These are phyloP conservation scores for Penicillium sp. DNA, from an alignment of 2,329 filamentous ascomycete species.

Conservation along the genomic window DNA sequence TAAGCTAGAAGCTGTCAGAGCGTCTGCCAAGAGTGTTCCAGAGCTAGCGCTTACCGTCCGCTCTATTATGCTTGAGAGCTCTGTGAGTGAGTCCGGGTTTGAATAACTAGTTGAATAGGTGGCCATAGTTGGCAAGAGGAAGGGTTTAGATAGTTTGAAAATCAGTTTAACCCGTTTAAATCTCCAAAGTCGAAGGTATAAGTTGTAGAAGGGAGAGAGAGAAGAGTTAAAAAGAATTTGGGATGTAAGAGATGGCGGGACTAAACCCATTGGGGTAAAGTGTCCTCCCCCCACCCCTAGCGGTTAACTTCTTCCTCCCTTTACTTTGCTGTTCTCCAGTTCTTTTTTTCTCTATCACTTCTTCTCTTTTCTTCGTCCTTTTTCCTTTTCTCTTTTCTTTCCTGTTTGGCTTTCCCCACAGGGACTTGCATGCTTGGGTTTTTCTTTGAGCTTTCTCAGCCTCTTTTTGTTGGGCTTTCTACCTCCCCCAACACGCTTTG, in stretches of 20 bases:
- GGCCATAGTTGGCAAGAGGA: not conserved
- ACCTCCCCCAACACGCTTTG: constrained; percentile 5
- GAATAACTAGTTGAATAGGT: constrained; percentile 4
- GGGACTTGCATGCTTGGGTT: constrained; percentile 12
- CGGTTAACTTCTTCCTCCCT: constrained; percentile 25
- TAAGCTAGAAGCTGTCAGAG: constrained; percentile 34
- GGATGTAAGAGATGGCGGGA: constrained; percentile 1
- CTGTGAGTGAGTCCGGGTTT: constrained; percentile 9
- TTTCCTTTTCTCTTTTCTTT: constrained; percentile 25
- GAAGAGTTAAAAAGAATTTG: not conserved
- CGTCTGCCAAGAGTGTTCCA: constrained; percentile 1
- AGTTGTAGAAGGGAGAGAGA: not conserved
- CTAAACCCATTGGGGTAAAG: constrained; percentile 24
- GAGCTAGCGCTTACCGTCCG: constrained; percentile 7
- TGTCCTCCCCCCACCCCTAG: constrained; percentile 21
- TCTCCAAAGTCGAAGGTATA: not conserved
- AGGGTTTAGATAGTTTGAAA: too few relatives aligned
- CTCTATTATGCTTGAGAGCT: constrained; percentile 12
- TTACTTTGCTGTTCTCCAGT: constrained; percentile 18
- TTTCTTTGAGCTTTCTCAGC: constrained; percentile 11
- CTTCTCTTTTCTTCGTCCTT: constrained; percentile 11
- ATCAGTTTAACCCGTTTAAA: too few relatives aligned
- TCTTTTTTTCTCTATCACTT: constrained; percentile 16
- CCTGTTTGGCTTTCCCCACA: constrained; percentile 25
- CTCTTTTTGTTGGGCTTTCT: constrained; percentile 11